phyloP scores from a whole-genome alignment of 2,329 filamentous ascomycete species.

The Aspergillus amoenus region DNA sequence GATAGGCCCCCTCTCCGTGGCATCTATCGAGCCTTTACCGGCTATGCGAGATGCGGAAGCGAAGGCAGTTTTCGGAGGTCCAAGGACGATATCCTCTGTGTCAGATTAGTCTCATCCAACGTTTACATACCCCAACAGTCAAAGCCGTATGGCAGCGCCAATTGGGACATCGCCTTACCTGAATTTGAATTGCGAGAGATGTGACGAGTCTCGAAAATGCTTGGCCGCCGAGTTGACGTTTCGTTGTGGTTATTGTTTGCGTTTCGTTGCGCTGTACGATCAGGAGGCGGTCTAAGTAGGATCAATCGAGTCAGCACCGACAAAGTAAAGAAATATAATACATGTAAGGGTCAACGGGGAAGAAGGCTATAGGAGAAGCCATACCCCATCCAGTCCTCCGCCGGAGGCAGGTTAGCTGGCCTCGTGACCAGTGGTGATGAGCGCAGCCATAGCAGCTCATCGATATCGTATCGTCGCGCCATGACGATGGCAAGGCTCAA shows the following conservation, averaged over 20 bases:
- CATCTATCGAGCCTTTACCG: conserved; percentile 48
- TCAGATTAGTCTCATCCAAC: conserved; percentile 25
- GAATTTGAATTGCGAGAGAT: conserved; percentile 50
- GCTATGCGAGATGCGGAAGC: conserved; percentile 66
- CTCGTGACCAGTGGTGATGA: conserved; percentile 81
- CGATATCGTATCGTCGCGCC: conserved; percentile 68
- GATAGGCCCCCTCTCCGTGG: conserved; percentile 42
- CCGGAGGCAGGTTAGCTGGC: conserved; percentile 74
- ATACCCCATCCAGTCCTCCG: conserved; percentile 97
- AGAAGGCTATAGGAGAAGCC: not conserved
- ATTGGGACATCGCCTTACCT: conserved; percentile 27
- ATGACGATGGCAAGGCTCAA: conserved; percentile 30
- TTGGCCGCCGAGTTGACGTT: conserved; percentile 37
- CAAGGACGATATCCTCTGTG: conserved; percentile 79
- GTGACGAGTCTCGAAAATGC: conserved; percentile 45
- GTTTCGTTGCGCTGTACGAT: conserved; percentile 42
- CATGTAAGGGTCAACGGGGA: not conserved
- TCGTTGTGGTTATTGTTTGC: conserved; percentile 35
- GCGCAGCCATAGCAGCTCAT: conserved; percentile 72
- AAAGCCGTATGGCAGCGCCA: not conserved
- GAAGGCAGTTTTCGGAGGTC: conserved; percentile 79
- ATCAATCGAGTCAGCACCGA: conserved; percentile 21
- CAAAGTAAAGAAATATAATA: not conserved
- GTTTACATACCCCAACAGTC: not conserved
- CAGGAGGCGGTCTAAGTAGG: conserved; percentile 40